Percentiles rank a stretch among this genome's conserved stretches.
Conservation (phyloP, 2,329 filamentous ascomycete species). For the Aureobasidium melanogenum region DNA sequence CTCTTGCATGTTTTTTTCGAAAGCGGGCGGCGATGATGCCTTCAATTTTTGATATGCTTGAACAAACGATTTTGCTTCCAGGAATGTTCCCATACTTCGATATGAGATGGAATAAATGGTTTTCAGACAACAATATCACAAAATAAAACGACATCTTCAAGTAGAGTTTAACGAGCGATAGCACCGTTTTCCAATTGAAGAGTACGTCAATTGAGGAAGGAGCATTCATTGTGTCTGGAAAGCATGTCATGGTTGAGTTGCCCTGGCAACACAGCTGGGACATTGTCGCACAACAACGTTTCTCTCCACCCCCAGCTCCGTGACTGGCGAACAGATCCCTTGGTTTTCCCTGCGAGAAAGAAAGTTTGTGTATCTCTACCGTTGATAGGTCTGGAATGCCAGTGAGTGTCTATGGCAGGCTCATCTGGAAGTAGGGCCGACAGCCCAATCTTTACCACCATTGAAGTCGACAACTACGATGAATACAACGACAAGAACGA, state of each 20-base stretch:
- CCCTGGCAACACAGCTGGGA: background rate
- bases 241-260: background rate
- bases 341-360: background rate
- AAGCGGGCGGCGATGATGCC: background rate
- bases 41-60: background rate
- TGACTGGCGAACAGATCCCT: background rate
- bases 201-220: background rate
- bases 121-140: background rate
- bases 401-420: background rate
- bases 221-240: background rate
- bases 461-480: background rate
- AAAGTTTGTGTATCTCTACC: background rate
- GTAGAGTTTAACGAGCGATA: background rate
- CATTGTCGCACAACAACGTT: background rate
- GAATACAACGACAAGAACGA: background rate
- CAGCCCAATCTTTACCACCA: background rate
- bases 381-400: background rate
- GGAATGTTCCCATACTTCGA: background rate
- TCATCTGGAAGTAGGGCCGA: background rate
- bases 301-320: slow-evolving; percentile 2
- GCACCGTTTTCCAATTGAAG: background rate
- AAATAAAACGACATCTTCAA: background rate
- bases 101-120: background rate
- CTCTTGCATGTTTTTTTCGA: background rate
- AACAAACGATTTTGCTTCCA: background rate